Percentiles rank a stretch among this genome's conserved stretches.
Evolutionary conservation across 164 flowering plant species (phyloP).

Genomic region (Magnolia kwangsiensis): DNA sequence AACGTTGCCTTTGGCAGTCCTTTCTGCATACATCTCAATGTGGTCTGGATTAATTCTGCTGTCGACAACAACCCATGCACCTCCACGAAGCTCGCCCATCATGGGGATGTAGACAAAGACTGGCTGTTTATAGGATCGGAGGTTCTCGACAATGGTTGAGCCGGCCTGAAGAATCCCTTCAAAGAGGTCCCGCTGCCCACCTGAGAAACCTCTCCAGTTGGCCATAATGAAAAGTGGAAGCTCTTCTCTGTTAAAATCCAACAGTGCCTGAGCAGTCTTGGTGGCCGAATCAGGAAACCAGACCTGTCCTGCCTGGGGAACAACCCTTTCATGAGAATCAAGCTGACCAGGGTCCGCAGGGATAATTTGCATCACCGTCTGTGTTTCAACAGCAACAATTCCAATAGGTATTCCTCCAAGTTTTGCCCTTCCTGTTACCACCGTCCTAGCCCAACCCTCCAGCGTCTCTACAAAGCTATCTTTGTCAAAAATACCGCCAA

Average conservation of each 20-base stretch:
- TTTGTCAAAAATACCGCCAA: constrained; percentile 90
- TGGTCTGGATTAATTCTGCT: constrained; percentile 86
- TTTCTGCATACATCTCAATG: constrained; percentile 96
- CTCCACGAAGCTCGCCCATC: constrained; percentile 98
- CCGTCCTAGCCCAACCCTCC: constrained; percentile 99
- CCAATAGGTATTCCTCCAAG: constrained; percentile 99
- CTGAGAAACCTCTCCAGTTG: constrained; percentile 99
- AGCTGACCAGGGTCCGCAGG: constrained; percentile 99
- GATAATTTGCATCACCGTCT: constrained; percentile 94
- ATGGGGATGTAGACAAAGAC: constrained; percentile 95
- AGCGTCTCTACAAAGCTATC: constrained; percentile 92
- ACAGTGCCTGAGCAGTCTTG: constrained; percentile 88
- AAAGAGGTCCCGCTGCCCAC: constrained; percentile 97
- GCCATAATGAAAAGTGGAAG: constrained; percentile 96
- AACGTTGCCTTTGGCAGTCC: constrained; percentile 95
- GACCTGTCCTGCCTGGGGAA: constrained; percentile 99
- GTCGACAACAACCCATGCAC: constrained; percentile 99
- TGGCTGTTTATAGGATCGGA: constrained; percentile 88
- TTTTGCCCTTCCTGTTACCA: constrained; percentile 96
- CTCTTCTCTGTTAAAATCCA: constrained; percentile 96
- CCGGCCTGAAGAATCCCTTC: constrained; percentile 99
- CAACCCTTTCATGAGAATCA: constrained; percentile 94
- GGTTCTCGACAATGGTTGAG: constrained; percentile 94
- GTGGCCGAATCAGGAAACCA: constrained; percentile 99
- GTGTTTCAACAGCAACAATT: constrained; percentile 95